Base-by-base conservation (phyloP, 2,329 filamentous ascomycete species). In the Beauveria australis region DNA sequence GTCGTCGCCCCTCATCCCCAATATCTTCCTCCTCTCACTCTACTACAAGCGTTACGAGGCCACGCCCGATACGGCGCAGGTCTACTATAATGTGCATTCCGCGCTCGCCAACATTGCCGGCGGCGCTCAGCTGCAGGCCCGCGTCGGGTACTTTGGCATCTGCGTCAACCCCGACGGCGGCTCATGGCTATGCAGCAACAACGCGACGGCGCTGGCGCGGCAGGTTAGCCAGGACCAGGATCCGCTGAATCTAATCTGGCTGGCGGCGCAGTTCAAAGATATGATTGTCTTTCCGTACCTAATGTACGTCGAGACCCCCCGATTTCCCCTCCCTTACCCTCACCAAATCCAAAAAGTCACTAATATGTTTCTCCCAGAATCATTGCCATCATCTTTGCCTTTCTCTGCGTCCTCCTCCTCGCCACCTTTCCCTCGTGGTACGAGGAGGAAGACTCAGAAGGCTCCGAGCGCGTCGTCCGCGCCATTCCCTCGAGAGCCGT, bases 361-460 rank as follows among this genome's bases (percentile, higher is more conserved):
- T 68, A 60, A 68, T 26, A 24, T 14, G 9, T 4, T 48, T 5
- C 22, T 7, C 19, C 30, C 66, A 94, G 91, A 65, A 99, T 99
- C 79, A 92, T 99, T 70, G 94, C 94, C 71, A 92, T 97, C 71
- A 90, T 99, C 73, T 92, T 99, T 70, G 92, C 94, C 67, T 97
- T 97, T 77, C 82, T 97, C 74, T 96, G 92, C 74, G 91, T 99
- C 73, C 83, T 99, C 64, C 85, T 99, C 47, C 87, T 99, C 59
- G 93, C 92, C 59, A 97, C 94, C 40, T 99, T 97, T 77, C 94
- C 94, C 1, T 92, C 92, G 65, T 99, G 94, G 91, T 92, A 97
- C 75, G 91, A 96, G 75, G 91, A 96, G 75, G 83, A 87, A 65
- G 89, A 94, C 74, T 86, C 83, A 43, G 81, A 84, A 58, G 92